These are phyloP conservation scores for Trichoderma sp. DNA, from an alignment of 2,329 filamentous ascomycete species.

Conservation along the genomic window DNA sequence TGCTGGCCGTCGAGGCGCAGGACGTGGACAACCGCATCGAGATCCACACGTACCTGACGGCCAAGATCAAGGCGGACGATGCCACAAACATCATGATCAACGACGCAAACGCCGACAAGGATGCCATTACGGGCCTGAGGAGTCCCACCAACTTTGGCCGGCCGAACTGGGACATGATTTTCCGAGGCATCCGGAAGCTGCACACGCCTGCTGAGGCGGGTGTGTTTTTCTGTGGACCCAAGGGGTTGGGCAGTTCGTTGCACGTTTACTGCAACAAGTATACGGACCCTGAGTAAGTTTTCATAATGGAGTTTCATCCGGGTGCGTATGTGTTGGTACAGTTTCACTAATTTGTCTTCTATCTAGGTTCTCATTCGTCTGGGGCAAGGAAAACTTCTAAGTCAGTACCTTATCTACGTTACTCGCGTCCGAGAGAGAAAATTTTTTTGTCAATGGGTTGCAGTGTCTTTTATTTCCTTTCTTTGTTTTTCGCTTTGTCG, in stretches of 20 bases:
- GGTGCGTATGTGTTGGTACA: not conserved
- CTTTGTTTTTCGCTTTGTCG: not conserved
- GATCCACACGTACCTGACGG: slow-evolving; percentile 86
- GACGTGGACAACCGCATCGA: slow-evolving; percentile 83
- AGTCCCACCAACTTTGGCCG: slow-evolving; percentile 84
- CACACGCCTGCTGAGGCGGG: slow-evolving; percentile 72
- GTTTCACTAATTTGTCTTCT: slow-evolving; percentile 20
- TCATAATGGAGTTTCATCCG: not conserved
- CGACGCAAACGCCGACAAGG: slow-evolving; percentile 79
- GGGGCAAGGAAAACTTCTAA: slow-evolving; percentile 71
- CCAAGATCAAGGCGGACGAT: slow-evolving; percentile 82
- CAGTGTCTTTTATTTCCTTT: not conserved
- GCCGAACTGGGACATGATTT: slow-evolving; percentile 90
- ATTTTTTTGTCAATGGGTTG: too few species aligned
- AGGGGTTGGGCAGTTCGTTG: slow-evolving; percentile 72
- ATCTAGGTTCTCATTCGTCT: slow-evolving; percentile 63
- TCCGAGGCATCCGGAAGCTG: slow-evolving; percentile 78
- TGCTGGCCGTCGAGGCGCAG: slow-evolving; percentile 83
- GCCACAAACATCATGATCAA: slow-evolving; percentile 94
- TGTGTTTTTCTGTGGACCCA: slow-evolving; percentile 85
- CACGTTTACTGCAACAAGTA: slow-evolving; percentile 89
- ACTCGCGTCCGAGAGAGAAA: too few species aligned
- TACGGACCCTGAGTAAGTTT: slow-evolving; percentile 71
- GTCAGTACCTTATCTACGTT: too few species aligned
- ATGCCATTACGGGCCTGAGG: slow-evolving; percentile 79